Percentiles rank a stretch among this genome's conserved stretches.
Conservation (phyloP, 1,284 basidiomycete genomes). For the Marasmius fiardii region DNA sequence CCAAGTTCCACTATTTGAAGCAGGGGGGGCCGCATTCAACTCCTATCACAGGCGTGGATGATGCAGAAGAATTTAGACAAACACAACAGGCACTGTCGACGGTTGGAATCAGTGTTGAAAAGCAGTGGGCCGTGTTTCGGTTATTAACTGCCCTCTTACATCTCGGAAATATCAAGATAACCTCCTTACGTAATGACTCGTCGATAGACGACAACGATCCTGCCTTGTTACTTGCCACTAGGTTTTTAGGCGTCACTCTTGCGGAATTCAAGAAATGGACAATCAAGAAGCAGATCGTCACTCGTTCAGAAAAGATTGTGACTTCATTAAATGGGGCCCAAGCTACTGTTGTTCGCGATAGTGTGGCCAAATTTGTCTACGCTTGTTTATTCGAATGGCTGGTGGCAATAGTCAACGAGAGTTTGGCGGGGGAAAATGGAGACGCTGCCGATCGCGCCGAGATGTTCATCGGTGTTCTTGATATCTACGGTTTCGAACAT, state of each 20-base stretch:
- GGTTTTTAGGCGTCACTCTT: constrained; percentile 87
- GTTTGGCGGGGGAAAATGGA: constrained; percentile 86
- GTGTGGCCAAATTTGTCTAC: constrained; percentile 98
- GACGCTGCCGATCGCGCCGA: constrained; percentile 84
- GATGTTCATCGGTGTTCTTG: constrained; percentile 98
- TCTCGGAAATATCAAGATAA: constrained; percentile 94
- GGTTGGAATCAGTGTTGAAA: constrained; percentile 95
- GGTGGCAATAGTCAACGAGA: constrained; percentile 95
- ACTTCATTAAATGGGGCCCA: constrained; percentile 84
- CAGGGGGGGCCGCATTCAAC: constrained; percentile 89
- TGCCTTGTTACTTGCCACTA: constrained; percentile 78
- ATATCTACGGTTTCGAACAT: constrained; percentile 96
- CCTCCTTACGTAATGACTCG: constrained; percentile 80
- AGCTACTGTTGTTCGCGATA: constrained; percentile 94
- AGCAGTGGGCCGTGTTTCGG: constrained; percentile 98
- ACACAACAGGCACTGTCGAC: constrained; percentile 96
- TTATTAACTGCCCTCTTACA: constrained; percentile 92
- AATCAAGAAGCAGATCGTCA: constrained; percentile 95
- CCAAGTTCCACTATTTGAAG: constrained; percentile 90
- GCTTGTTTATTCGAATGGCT: constrained; percentile 99
- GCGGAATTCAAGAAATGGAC: constrained; percentile 99
- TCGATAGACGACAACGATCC: constrained; percentile 84
- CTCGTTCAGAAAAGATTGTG: constrained; percentile 94
- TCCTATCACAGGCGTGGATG: constrained; percentile 90
- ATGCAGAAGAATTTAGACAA: constrained; percentile 90